Percentiles rank a stretch among this genome's conserved stretches.
phyloP scores from a whole-genome alignment of 176 grass and related monocot genomes.

The Hsuehochloa calcarea region DNA sequence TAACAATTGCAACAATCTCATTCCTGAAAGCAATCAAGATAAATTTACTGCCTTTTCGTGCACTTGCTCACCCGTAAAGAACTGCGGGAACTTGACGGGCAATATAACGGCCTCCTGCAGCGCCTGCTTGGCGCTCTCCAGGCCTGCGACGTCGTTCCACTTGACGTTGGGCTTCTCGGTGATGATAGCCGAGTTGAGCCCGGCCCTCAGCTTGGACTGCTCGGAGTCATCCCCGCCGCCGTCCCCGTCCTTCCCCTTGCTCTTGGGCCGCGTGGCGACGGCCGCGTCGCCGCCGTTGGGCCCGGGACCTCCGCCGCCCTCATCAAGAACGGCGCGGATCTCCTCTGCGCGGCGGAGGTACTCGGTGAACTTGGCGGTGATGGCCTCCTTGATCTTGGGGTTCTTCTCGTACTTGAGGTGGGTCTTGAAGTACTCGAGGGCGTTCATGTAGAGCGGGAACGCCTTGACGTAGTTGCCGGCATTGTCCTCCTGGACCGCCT shows the following conservation, averaged over 20 bases:
- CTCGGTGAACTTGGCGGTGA: conserved; percentile 97
- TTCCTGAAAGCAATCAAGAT: not conserved
- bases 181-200: conserved; percentile 87
- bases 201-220: conserved; percentile 81
- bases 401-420: conserved; percentile 99
- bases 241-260: conserved; percentile 88
- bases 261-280: conserved; percentile 82
- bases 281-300: conserved; percentile 76
- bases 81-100: conserved; percentile 98
- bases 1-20: not conserved
- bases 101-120: conserved; percentile 96
- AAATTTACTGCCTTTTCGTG: not conserved
- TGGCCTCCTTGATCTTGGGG: conserved; percentile 97
- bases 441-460: conserved; percentile 98
- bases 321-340: conserved; percentile 91
- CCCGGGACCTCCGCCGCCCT: conserved; percentile 55
- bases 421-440: conserved; percentile 96
- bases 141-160: conserved; percentile 96
- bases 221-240: conserved; percentile 80
- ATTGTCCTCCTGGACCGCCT: conserved; percentile 97
- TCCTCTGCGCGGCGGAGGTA: conserved; percentile 98
- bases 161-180: conserved; percentile 97
- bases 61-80: conserved; percentile 80
- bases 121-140: conserved; percentile 95
- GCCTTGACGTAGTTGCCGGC: conserved; percentile 97